Percentiles rank a stretch among this genome's conserved stretches.
phyloP scores from a whole-genome alignment of 495 filamentous ascomycete genomes.

The Annulohypoxylon moriforme region DNA sequence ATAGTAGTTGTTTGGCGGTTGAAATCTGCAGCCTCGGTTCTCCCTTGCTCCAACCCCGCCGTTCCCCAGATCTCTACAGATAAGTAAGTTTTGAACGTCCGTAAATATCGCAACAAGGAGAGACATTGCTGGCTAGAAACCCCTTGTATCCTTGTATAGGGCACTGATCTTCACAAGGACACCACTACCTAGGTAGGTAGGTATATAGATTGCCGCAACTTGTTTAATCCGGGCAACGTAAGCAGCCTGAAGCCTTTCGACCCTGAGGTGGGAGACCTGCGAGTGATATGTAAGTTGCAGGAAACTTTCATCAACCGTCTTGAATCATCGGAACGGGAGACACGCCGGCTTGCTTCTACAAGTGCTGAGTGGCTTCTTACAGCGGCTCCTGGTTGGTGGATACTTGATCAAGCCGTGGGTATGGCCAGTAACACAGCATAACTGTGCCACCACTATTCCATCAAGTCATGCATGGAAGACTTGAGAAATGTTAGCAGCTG shows the following conservation, averaged over 20 bases:
- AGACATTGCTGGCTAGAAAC: background rate
- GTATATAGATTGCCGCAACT: background rate
- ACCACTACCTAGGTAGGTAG: background rate
- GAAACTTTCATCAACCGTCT: background rate
- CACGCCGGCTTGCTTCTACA: too few relatives aligned
- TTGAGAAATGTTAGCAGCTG: background rate
- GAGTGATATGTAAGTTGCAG: background rate
- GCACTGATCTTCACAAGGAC: background rate
- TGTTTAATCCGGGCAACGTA: background rate
- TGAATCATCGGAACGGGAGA: background rate
- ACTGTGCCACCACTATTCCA: background rate
- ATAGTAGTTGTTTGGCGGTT: too few relatives aligned
- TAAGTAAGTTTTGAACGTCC: background rate
- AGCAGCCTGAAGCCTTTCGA: too few relatives aligned
- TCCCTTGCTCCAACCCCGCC: background rate
- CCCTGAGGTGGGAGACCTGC: too few relatives aligned
- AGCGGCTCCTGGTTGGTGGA: background rate
- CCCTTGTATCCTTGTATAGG: background rate
- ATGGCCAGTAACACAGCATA: background rate
- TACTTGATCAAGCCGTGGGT: background rate
- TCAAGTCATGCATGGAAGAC: background rate
- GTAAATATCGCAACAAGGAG: background rate
- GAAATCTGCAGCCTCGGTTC: background rate
- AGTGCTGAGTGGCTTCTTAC: background rate
- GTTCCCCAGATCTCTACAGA: background rate